These are phyloP conservation scores for Xylariaceae sp. DNA, from an alignment of 2,329 filamentous ascomycete species.

Conservation along the genomic window DNA sequence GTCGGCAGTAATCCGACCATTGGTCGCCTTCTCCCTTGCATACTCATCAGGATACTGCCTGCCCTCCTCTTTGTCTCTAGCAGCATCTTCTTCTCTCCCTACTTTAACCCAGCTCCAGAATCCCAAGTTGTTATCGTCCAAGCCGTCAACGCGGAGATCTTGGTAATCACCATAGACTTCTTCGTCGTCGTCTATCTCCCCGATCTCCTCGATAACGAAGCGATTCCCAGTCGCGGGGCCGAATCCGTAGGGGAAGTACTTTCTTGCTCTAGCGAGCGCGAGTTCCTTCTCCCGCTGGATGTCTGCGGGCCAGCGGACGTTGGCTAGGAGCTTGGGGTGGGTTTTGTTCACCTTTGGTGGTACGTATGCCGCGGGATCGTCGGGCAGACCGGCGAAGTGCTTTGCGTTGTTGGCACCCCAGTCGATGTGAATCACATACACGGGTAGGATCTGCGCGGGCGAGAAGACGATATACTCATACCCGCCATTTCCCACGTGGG, in stretches of 20 bases:
- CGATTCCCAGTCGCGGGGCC: constrained; percentile 40
- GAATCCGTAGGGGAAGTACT: constrained; percentile 48
- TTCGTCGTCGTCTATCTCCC: constrained; percentile 40
- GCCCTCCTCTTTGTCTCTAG: background rate
- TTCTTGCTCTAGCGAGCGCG: constrained; percentile 39
- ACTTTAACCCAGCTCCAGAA: constrained; percentile 28
- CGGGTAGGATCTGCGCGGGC: constrained; percentile 41
- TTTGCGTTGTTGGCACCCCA: constrained; percentile 27
- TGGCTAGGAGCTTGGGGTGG: constrained; percentile 5
- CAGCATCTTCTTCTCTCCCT: constrained; percentile 10
- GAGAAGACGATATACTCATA: constrained; percentile 45
- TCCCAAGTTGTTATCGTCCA: constrained; percentile 11
- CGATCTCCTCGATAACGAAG: constrained; percentile 46
- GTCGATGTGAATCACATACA: constrained; percentile 46
- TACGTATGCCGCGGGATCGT: constrained; percentile 18
- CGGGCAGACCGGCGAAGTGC: background rate
- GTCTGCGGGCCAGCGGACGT: constrained; percentile 34
- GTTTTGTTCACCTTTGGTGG: constrained; percentile 15
- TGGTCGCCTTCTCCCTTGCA: background rate
- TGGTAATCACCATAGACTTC: constrained; percentile 44
- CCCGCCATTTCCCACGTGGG: constrained; percentile 36
- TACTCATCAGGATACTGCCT: background rate
- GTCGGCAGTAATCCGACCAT: background rate
- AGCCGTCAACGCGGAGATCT: constrained; percentile 26
- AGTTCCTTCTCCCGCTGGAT: constrained; percentile 36